Base-by-base conservation (phyloP, 371 early-diverging fungal species). In the Apophysomyces sp. region DNA sequence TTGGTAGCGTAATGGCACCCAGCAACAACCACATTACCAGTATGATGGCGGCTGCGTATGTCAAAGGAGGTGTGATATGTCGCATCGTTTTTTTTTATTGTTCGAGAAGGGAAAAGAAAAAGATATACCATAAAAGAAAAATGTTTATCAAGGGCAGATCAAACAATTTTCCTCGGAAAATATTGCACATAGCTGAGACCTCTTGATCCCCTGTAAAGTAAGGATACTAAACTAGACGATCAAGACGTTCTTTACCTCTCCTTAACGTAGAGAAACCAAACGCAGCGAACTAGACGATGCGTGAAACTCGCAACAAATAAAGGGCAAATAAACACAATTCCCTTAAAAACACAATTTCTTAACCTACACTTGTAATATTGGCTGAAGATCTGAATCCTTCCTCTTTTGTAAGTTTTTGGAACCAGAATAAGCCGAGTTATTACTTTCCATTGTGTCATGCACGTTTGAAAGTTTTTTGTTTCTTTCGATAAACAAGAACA, bases 21-120 rank as follows among this genome's bases (percentile, higher is more conserved):
- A 67, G 55, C 1, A 67, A n/a, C 9, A 67, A 55, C 67, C 67
- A 67, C n/a, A 67, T 28, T 6, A 67, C 53, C 49, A 67, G 34
- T 12, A 67, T 37, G 8, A 62, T 55, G 13, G 59, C 58, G 34
- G 62, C 31, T 32, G 58, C 67, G 52, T 62, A 67, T 44, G 61
- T 54, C 15, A 67, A 44, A 8, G 54, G 37, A 26, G 67, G 67
- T 27, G 57, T 36, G 15, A 62, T 21, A 28, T 61, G 66, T 26
- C 39, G 36, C 66, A 66, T 66, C 24, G 28, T 58, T 12, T 36
- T 30, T 53, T 53, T 5, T 30, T 29, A 16, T 27, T 13, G 26
- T 18, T 52, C 36, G 8, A 53, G 16, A 16, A 28, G 29, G 39
- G 34, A 12, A 32, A 34, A 57, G 32, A 58, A 53, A 30, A 21